Evolutionary conservation across 2,329 filamentous ascomycete species (phyloP).

Genomic region (Aphanocladium album): DNA sequence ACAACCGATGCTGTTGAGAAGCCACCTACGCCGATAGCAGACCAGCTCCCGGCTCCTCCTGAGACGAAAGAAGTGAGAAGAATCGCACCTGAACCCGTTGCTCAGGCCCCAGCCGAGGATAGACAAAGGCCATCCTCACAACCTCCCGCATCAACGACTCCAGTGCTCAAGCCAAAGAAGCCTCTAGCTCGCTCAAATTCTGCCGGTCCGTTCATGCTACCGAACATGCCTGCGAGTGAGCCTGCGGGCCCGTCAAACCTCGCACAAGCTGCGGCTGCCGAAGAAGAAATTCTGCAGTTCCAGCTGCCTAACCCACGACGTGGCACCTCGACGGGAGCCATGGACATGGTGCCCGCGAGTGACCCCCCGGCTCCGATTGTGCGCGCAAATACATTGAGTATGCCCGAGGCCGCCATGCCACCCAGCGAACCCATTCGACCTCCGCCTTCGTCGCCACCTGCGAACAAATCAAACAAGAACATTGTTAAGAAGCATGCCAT

Average conservation of each 20-base stretch:
- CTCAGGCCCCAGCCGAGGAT: background rate
- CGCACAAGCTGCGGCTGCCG: slow-evolving; percentile 25
- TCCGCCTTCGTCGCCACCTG: slow-evolving; percentile 32
- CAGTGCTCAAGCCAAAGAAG: slow-evolving; percentile 16
- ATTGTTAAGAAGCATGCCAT: slow-evolving; percentile 58
- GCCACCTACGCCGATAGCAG: slow-evolving; percentile 22
- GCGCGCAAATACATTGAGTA: slow-evolving; percentile 14
- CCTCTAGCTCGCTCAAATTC: slow-evolving; percentile 32
- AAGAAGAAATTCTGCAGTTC: slow-evolving; percentile 15
- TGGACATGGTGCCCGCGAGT: slow-evolving; percentile 40
- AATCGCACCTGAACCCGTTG: background rate
- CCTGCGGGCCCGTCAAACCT: slow-evolving; percentile 39
- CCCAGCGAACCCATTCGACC: slow-evolving; percentile 37
- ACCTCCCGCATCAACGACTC: background rate
- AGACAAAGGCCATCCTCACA: slow-evolving; percentile 10
- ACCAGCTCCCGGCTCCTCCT: background rate
- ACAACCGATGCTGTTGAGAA: slow-evolving; percentile 35
- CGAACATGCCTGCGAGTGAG: slow-evolving; percentile 44
- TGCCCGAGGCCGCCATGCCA: slow-evolving; percentile 37
- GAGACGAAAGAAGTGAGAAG: background rate
- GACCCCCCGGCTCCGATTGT: slow-evolving; percentile 36
- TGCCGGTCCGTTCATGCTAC: slow-evolving; percentile 31
- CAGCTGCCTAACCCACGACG: slow-evolving; percentile 35
- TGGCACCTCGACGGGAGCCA: slow-evolving; percentile 31
- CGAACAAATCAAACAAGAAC: slow-evolving; percentile 58